phyloP scores from a whole-genome alignment of 257 asterid species.

The Nyctanthes arbortristis region DNA sequence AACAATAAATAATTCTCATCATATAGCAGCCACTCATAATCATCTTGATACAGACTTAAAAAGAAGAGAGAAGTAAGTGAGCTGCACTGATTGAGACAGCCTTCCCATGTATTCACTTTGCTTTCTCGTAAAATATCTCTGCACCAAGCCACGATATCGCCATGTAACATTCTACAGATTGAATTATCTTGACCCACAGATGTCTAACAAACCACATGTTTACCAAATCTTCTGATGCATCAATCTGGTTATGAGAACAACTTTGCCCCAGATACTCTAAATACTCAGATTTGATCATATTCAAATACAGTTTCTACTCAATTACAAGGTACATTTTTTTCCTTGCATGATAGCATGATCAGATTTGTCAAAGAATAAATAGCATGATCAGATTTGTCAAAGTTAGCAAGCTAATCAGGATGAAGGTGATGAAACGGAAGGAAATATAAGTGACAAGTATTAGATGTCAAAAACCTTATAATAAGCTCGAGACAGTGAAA shows the following conservation, averaged over 20 bases:
- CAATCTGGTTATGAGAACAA: background rate
- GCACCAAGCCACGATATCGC: background rate
- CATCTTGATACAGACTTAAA: background rate
- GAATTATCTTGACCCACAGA: background rate
- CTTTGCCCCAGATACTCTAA: background rate
- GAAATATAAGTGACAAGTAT: background rate
- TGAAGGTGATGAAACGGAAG: background rate
- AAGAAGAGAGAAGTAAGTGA: background rate
- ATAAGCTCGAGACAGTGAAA: background rate
- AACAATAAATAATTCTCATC: constrained; percentile 2
- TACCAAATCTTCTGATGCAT: background rate
- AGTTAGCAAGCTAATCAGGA: background rate
- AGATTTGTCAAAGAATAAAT: background rate
- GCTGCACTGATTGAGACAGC: background rate
- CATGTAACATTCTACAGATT: background rate
- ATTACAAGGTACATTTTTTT: background rate
- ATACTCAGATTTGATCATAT: background rate
- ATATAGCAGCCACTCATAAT: constrained; percentile 4
- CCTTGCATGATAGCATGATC: background rate
- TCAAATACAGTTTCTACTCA: background rate
- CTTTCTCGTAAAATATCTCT: background rate
- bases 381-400: background rate
- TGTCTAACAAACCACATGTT: background rate
- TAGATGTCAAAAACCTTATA: background rate
- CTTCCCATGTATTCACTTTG: background rate